Base-by-base conservation (phyloP, 2,329 filamentous ascomycete species). In the Pseudodiploospora longispora region DNA sequence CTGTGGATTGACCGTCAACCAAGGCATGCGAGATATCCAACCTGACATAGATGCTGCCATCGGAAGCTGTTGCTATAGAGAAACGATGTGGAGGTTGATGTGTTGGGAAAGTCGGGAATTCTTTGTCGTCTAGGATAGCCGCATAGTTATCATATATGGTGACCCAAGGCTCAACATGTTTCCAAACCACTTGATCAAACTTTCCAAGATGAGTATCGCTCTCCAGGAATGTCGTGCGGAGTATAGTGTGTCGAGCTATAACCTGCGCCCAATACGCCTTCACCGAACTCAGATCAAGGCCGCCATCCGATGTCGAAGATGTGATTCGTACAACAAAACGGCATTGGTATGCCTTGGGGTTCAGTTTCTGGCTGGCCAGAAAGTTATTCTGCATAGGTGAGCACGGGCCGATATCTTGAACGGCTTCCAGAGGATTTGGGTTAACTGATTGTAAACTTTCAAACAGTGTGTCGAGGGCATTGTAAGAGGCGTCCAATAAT, bases 11-110 rank as follows among this genome's bases (percentile, higher is more conserved):
- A n/a, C 47, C 47, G 32, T 49, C 47, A 27, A 49, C 38, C 6
- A 49, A 33, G 35, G 47, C 47, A 35, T 49, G 47, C 30, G 47
- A 46, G 37, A 49, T 43, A 3, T 49, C 43, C 9, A 49, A 30
- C 36, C 37, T 37, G 27, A 41, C 31, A 31, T 40, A 33, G 9
- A 40, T 41, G 32, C 19, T 9, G 6, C 19, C 39, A 35, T 19
- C 19, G 19, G 19, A 3, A 19, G 19, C 19, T 19, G 19, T 19
- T 19, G 19, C 19, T 19, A 19, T 19, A 19, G 19, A 19, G 19
- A 19, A 19, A 19, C 19, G 19, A 19, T 19, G 19, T 19, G 19
- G 19, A 19, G 19, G 19, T 19, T 19, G 19, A 19, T 19, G 19
- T 19, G 19, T 19, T 19, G 19, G 19, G 19, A 19, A 19, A 19